Evolutionary conservation across 2,329 filamentous ascomycete species (phyloP), one percentile per base, ranked within the genome.

Genomic region (Akanthomyces uredinophilus): DNA sequence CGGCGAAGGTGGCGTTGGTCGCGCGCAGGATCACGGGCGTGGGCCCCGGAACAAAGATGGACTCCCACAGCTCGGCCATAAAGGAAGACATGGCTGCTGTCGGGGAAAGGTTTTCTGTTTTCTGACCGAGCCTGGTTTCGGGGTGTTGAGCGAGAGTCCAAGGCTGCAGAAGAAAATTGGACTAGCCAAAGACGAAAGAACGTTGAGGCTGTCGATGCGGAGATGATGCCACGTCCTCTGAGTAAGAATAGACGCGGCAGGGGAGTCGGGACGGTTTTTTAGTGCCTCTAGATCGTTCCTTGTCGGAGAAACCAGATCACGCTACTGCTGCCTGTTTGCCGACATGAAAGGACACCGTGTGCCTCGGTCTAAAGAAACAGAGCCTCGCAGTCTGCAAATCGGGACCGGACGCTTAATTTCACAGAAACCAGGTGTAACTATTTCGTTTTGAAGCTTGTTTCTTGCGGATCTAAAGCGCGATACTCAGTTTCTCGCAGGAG

Each of bases 41-140:
- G 52, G 94, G 86, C 62, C 95, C 95, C 1, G 94, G 91, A 5
- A 89, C 95, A 83, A 98, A 97, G 81, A 98, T 87, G 71, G 91
- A 96, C 72, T 90, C 85, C 90, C 92, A 96, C 64, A 97, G 88
- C 68, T 93, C 86, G 71, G 86, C 81, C 65, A 96, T 70, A 75
- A 88, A 88, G 69, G 79, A 73, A 16, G 85, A 78, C 85, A 87
- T 87, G 68, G 62, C 67, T 13, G 18, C 18, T 54, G 37, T 13
- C 20, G 27, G 32, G 32, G 32, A 35, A 35, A 14, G 18, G n/a
- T 24, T 29, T 50, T 14, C 3, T 6, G 20, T 52, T 22, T 13
- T 20, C 29, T 37, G 51, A 20, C 20, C 32, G 51, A 54, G 51
- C 51, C 51, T 54, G 51, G 16, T 54, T 43, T 18, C 46, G 24